These are phyloP conservation scores for Triticum monococcum DNA, from an alignment of 176 grass and related monocot species.

Conservation along the genomic window DNA sequence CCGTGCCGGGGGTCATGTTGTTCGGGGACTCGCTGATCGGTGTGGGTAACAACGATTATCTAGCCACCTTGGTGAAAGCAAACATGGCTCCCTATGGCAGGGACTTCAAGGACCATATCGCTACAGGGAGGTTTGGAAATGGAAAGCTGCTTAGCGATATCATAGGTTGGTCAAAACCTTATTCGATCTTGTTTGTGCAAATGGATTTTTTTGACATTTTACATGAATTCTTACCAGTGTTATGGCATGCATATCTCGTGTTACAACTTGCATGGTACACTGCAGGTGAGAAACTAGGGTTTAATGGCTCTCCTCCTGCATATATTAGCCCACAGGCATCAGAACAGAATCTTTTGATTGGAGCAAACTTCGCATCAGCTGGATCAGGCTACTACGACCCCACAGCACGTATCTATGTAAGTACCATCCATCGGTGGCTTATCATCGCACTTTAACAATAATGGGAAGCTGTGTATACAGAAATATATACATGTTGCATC, in stretches of 20 bases:
- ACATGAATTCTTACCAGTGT: no score
- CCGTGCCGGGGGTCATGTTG: conserved; percentile 72
- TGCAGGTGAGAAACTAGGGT: conserved; percentile 75
- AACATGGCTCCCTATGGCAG: conserved; percentile 74
- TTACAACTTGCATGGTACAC: neutral
- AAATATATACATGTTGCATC: neutral
- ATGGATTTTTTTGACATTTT: no score
- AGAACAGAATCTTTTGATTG: conserved; percentile 66
- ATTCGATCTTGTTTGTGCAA: neutral
- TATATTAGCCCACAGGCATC: conserved; percentile 85
- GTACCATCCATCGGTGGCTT: no score
- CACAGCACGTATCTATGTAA: no score
- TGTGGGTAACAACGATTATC: conserved; percentile 86
- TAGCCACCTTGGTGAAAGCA: conserved; percentile 68
- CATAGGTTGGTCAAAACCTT: conserved; percentile 46
- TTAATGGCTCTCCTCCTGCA: conserved; percentile 57
- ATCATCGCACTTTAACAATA: no score
- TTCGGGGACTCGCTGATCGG: conserved; percentile 78
- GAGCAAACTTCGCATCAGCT: conserved; percentile 90
- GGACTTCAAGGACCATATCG: conserved; percentile 63
- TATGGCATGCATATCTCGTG: neutral
- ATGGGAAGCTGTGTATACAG: no score
- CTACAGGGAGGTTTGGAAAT: conserved; percentile 91
- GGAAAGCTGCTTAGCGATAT: conserved; percentile 76
- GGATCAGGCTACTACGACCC: conserved; percentile 61